Base-by-base conservation (phyloP, 2,329 filamentous ascomycete genomes). In the Fusarium abutilonis region DNA sequence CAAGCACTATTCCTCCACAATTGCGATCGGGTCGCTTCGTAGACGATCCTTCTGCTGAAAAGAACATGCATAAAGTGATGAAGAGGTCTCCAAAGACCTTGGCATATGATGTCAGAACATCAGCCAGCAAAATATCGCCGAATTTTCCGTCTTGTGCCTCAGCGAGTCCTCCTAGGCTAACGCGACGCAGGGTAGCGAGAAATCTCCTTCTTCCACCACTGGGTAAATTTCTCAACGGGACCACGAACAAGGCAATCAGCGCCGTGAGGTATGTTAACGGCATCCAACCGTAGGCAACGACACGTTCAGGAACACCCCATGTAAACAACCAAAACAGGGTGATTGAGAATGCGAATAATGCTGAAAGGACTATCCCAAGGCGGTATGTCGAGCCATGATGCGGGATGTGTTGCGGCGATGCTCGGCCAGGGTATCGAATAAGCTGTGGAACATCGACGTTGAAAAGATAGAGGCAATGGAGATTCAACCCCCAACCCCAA, bases 401-500 rank as follows among this genome's bases (percentile, higher is more conserved):
- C 36, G 91, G 83, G 34, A 85, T 82, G 68, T 93, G 89, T 58
- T 88, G 84, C 56, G 87, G 79, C 46, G 88, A 90, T 47, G 87
- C 79, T 66, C 92, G 90, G 38, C 85, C 80, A 35, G 93, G 92
- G 76, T 98, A 98, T 75, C 91, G 89, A 70, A 98, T 92, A 55
- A 98, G 83, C 29, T 87, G 83, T 17, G 92, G 91, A 52, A 96
- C 91, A 76, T 97, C 92, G 79, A 99, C 96, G 74, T 90, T 90
- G 71, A 88, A 82, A 56, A 86, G 78, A 70, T 89, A 83, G 58
- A 98, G 87, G 78, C 92, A 93, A 74, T 97, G 93, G 36, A 98
- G 86, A 79, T 97, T 98, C 69, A 90, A 77, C 66, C 89, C 93
- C 93, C 94, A 99, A 74, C 92, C 93, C 94, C 94, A 98, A 72